phyloP scores from a whole-genome alignment of 306 rosid species.

The Castanea crenata region DNA sequence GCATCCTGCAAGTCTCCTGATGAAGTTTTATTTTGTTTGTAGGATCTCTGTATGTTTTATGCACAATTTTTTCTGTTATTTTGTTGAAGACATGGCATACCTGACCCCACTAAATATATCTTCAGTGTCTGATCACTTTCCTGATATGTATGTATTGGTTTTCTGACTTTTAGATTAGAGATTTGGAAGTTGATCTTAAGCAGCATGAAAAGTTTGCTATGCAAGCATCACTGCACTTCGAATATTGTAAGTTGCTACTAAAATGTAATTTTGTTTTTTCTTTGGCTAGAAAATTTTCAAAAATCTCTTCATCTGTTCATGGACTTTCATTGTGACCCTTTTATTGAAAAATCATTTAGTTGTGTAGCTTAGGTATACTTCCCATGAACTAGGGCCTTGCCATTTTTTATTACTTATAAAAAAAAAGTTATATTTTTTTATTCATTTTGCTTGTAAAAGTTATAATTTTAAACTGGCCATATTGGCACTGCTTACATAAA shows the following conservation, averaged over 20 bases:
- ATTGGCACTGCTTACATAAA: no score
- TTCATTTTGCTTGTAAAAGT: no score
- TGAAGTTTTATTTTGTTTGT: background rate
- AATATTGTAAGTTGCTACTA: constrained; percentile 52
- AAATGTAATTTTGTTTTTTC: constrained; percentile 8
- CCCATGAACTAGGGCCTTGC: no score
- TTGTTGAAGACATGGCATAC: background rate
- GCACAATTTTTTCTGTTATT: background rate
- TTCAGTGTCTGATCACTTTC: constrained; percentile 4
- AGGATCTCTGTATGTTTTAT: background rate
- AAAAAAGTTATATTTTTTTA: no score
- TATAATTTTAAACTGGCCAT: no score
- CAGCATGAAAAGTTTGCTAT: constrained; percentile 67
- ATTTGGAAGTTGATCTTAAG: constrained; percentile 67
- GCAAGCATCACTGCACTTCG: constrained; percentile 58
- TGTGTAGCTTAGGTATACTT: no score
- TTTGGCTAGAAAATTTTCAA: background rate
- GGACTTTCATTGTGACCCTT: no score
- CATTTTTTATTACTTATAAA: no score
- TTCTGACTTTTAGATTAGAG: constrained; percentile 60
- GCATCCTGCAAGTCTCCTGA: background rate
- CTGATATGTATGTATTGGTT: constrained; percentile 20
- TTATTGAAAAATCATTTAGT: no score
- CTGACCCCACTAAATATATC: background rate
- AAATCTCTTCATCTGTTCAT: no score